phyloP scores from a whole-genome alignment of 2,329 filamentous ascomycete genomes.

The Aureobasidium namibiae region DNA sequence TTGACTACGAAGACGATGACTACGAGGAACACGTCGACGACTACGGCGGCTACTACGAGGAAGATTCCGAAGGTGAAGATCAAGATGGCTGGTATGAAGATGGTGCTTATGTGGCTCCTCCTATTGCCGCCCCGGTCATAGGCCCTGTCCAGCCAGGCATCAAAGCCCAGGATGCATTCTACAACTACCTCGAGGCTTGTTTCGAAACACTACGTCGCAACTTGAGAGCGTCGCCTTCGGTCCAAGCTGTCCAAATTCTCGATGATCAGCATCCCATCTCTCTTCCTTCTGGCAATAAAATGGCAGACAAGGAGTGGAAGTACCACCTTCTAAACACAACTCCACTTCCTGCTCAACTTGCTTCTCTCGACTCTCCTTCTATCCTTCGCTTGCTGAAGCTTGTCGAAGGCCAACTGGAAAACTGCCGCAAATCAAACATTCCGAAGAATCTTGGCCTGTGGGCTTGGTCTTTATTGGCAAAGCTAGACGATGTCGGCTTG shows the following conservation, averaged over 20 bases:
- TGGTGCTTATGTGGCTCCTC: constrained; percentile 65
- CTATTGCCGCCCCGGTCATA: constrained; percentile 27
- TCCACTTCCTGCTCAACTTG: constrained; percentile 44
- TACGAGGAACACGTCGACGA: constrained; percentile 27
- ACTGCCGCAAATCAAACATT: constrained; percentile 38
- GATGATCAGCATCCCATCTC: constrained; percentile 43
- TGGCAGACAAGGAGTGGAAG: constrained; percentile 50
- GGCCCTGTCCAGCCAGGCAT: background rate
- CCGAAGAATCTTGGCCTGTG: constrained; percentile 65
- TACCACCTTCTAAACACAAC: constrained; percentile 30
- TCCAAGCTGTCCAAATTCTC: constrained; percentile 47
- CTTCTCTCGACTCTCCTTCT: constrained; percentile 52
- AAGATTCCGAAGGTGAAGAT: constrained; percentile 31
- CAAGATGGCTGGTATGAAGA: constrained; percentile 63
- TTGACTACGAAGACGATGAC: constrained; percentile 26
- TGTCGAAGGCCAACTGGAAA: constrained; percentile 53
- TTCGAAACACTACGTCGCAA: constrained; percentile 57
- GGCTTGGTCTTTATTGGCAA: constrained; percentile 76
- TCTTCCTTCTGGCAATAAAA: constrained; percentile 46
- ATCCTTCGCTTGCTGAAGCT: constrained; percentile 58
- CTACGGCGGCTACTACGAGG: constrained; percentile 40
- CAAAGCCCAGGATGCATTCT: constrained; percentile 57
- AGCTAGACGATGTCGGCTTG: constrained; percentile 56
- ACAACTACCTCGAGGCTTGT: constrained; percentile 53
- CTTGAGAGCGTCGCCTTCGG: constrained; percentile 50